Evolutionary conservation across 2,329 filamentous ascomycete species (phyloP).

Genomic region (Colletotrichum sp.): DNA sequence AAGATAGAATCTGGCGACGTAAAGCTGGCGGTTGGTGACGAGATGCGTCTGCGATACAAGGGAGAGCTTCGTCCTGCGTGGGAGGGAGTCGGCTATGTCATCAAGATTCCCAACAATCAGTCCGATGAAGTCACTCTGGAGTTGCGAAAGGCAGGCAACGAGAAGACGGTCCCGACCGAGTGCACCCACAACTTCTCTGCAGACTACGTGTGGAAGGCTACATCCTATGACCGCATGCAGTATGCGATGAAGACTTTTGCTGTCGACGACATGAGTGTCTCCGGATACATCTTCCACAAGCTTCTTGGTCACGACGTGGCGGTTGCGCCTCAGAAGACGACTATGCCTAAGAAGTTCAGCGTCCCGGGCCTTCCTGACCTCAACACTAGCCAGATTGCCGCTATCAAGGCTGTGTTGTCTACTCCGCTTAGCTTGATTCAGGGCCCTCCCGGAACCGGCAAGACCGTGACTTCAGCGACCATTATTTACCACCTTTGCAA

Average conservation of each 20-base stretch:
- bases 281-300: conserved; percentile 98
- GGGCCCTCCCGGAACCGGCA: conserved; percentile 94
- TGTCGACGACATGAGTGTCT: conserved; percentile 97
- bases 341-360: conserved; percentile 95
- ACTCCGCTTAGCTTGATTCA: conserved; percentile 96
- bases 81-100: conserved; percentile 98
- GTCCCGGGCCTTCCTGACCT: conserved; percentile 93
- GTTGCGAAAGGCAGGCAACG: conserved; percentile 90
- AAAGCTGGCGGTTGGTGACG: conserved; percentile 95
- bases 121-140: conserved; percentile 97
- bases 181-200: conserved; percentile 98
- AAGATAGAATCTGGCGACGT: conserved; percentile 98
- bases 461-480: conserved; percentile 97
- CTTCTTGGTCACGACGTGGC: conserved; percentile 94
- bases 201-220: conserved; percentile 99
- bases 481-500: conserved; percentile 98
- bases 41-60: conserved; percentile 97
- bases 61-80: conserved; percentile 90
- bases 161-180: conserved; percentile 94
- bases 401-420: conserved; percentile 93
- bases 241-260: conserved; percentile 99
- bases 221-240: conserved; percentile 99
- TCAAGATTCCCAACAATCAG: conserved; percentile 99
- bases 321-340: conserved; percentile 92
- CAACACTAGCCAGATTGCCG: conserved; percentile 94